phyloP scores from a whole-genome alignment of 2,329 filamentous ascomycete genomes.

The Colletotrichum coccodes region DNA sequence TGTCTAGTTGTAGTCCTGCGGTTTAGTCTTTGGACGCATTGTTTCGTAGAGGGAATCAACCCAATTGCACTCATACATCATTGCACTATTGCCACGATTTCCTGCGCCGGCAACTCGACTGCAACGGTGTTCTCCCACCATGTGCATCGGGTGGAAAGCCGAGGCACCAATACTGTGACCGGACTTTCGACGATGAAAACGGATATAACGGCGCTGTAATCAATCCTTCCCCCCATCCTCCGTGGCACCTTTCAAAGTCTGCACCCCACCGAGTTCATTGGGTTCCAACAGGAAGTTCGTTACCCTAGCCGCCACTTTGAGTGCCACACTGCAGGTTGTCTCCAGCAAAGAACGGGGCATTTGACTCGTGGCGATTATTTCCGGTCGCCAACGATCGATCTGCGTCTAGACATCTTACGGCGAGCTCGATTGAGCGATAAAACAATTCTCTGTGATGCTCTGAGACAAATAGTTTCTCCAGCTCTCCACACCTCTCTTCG shows the following conservation, averaged over 20 bases:
- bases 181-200: conserved; percentile 3
- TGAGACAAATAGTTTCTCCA: too few relatives aligned
- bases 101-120: neutral
- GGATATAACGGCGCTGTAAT: conserved; percentile 11
- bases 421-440: neutral
- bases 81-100: neutral
- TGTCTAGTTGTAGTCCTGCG: neutral
- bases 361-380: conserved; percentile 4
- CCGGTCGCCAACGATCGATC: neutral
- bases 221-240: neutral
- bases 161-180: conserved; percentile 15
- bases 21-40: neutral
- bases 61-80: neutral
- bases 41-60: neutral
- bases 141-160: conserved; percentile 15
- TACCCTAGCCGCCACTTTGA: conserved; percentile 7
- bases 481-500: too few relatives aligned
- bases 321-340: neutral
- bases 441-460: too few relatives aligned
- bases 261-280: neutral
- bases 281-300: neutral
- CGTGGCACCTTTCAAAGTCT: neutral
- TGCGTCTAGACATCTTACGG: too few relatives aligned
- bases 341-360: neutral
- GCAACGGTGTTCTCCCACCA: neutral